These are phyloP conservation scores for Pistacia atlantica DNA, from an alignment of 345 rosid genomes.

Conservation along the genomic window DNA sequence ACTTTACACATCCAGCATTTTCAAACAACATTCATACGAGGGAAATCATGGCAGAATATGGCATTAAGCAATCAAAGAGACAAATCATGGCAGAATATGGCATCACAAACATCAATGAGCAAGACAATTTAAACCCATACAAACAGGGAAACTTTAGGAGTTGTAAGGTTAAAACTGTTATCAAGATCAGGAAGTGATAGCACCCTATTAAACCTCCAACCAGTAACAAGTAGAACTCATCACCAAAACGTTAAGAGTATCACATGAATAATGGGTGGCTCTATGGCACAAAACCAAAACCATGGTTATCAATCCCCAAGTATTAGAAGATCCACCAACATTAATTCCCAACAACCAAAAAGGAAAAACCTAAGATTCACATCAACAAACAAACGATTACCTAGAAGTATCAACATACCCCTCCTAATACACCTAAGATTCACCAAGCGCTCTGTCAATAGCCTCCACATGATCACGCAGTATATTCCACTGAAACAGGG, in stretches of 20 bases:
- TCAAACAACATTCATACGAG: too few species aligned
- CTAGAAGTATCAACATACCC: not conserved
- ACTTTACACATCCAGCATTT: not conserved
- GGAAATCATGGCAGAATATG: not conserved
- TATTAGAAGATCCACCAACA: not conserved
- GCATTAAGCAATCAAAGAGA: too few species aligned
- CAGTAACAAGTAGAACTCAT: not conserved
- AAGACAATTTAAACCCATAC: too few species aligned
- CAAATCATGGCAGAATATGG: too few species aligned
- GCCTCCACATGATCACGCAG: conserved; percentile 58
- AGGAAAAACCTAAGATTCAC: not conserved
- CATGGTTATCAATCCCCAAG: not conserved
- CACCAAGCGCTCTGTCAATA: conserved; percentile 67
- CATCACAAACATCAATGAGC: too few species aligned
- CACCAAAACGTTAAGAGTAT: not conserved
- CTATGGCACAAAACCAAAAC: not conserved
- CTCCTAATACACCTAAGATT: conserved; percentile 28
- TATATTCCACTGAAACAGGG: conserved; percentile 59
- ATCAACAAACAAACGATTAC: not conserved
- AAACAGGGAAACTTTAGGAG: not conserved
- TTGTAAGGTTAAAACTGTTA: not conserved
- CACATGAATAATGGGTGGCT: not conserved
- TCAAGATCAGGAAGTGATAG: not conserved
- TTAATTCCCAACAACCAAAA: not conserved
- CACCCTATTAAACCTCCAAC: not conserved